Evolutionary conservation across 768 basidiomycete genomes (phyloP), one percentile per base, ranked within the genome.

Genomic region (Galerina sulciceps): DNA sequence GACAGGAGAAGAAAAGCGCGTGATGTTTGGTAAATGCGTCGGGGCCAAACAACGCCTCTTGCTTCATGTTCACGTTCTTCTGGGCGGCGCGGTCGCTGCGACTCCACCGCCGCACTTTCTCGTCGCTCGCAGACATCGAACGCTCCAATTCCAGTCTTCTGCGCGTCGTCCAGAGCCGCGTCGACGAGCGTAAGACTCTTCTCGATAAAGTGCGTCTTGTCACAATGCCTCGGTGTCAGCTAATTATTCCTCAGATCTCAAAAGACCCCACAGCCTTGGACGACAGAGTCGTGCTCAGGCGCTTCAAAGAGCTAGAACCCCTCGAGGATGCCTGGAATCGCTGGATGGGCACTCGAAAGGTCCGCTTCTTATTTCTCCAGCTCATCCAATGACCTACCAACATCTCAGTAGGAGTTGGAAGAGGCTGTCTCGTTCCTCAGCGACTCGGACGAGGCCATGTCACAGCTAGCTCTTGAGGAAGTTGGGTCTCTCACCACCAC

Each of bases 371-470:
- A 38, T 26, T 22, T 53, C 49, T 11, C 35, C 40, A 23, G 14
- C 42, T 43, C 10, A 15, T 50, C 50, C 63, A 55, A 70, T 41
- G 47, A 41, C 17, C 15, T 14, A 20, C 36, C 14, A 43, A 31
- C 26, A 37, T 36, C 36, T 47, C 66, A 76, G 77, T 79, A 94
- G 90, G 82, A 86, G 44, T 75, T 93, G 34, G 73, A 83, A 64
- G 90, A 90, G 63, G 87, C 87, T 0, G 68, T 75, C 2, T 69
- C 80, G 0, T 82, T 94, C 0, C 82, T 94, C 2, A 67, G 77
- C 36, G 95, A 96, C 65, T 75, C 88, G 0, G 95, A 96, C 66
- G 81, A 86, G 1, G 75, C 82, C 2, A 89, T 98, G 82, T 88
- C 89, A 5, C 70, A 82, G 8, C 79, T 97, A 55, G 94, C 93